Base-by-base conservation (phyloP, 2,329 filamentous ascomycete species). In the Hypoxylon sp. region DNA sequence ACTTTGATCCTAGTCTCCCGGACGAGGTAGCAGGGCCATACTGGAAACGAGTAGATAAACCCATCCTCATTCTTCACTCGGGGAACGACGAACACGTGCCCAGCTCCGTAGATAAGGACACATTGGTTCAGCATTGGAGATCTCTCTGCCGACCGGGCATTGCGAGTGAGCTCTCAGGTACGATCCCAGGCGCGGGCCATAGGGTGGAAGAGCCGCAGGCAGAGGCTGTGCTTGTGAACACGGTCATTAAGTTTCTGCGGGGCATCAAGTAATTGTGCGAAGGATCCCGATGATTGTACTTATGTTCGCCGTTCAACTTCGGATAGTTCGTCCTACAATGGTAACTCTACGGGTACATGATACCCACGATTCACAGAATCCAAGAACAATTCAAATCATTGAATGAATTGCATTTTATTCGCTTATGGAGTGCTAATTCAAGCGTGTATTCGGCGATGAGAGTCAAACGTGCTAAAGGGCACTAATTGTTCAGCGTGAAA, bases 1-100 rank as follows among this genome's bases (percentile, higher is more conserved):
- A 92, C 76, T 97, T 97, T 81, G 94, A 92, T n/a, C 90, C 89
- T 2, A 92, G 96, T 76, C 81, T 96, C n/a, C 55, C 72, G 7
- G 81, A 85, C 32, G 83, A 87, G 32, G 82, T 84, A 17, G 81
- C 94, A 6, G 75, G 79, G 24, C 77, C 77, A 13, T 91, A 90
- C n/a, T 97, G 95, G 86, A 86, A 89, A 2, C 81, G 81, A 54
- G 82, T 93, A 61, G 81, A 82, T 47, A 84, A 87, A 57, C 87
- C 88, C 1, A 79, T 93, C 0, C 80, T 92, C 70, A 87, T 92
- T 17, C 76, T 94, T 32, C 88, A 89, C 65, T 90, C 90, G 1
- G 90, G 83, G 5, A 79, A 84, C 47, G 92, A 95, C 77, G 89
- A 92, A 77, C 88, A 84, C 75, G 85, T 93, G 1, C 88, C 91